These are phyloP conservation scores for Skeletonema grethae DNA, from an alignment of 108 stramenopile species.

Conservation along the genomic window DNA sequence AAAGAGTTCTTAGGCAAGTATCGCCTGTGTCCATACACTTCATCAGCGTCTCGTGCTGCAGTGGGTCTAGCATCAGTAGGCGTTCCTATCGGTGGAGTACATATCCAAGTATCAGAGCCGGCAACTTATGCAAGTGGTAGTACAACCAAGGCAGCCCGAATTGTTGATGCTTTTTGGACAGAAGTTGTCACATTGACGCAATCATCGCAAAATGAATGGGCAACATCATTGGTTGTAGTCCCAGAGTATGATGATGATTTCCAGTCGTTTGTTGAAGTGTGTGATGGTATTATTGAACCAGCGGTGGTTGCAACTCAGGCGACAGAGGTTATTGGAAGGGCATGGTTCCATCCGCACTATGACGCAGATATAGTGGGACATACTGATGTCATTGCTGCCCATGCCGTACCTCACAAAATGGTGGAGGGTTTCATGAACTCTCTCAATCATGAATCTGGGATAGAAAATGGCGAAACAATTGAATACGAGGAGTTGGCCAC, in stretches of 20 bases:
- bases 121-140: background rate
- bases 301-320: conserved; percentile 39
- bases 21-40: conserved; percentile 59
- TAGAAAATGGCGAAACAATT: background rate
- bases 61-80: conserved; percentile 52
- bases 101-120: conserved; percentile 18
- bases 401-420: conserved; percentile 60
- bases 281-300: conserved; percentile 54
- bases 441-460: conserved; percentile 1
- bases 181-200: conserved; percentile 32
- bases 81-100: conserved; percentile 30
- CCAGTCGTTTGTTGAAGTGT: conserved; percentile 39
- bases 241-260: conserved; percentile 52
- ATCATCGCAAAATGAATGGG: conserved; percentile 45
- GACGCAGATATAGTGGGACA: conserved; percentile 45
- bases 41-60: conserved; percentile 49
- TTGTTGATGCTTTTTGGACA: conserved; percentile 51
- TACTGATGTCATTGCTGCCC: conserved; percentile 46
- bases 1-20: conserved; percentile 49
- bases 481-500: conserved; percentile 20
- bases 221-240: conserved; percentile 53
- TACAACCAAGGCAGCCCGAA: conserved; percentile 16
- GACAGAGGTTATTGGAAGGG: conserved; percentile 47
- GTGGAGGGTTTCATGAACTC: conserved; percentile 50
- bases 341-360: conserved; percentile 64